Evolutionary conservation across 73 alveolate species (phyloP).

Genomic region (Uronychia binucleata): DNA sequence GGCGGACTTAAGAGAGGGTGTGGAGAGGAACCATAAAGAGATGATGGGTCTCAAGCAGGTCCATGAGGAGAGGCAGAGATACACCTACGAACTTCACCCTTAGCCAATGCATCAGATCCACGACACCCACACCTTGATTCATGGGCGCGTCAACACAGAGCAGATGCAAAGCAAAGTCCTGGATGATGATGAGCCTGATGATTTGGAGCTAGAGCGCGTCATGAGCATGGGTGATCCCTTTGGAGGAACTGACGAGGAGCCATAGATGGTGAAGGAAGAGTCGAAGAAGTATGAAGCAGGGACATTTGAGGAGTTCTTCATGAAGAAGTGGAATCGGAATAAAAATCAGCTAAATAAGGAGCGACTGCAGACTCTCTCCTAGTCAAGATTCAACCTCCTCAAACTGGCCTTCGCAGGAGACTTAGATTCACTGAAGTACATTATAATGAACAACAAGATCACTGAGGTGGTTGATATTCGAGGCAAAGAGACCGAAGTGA

Average conservation of each 20-base stretch:
- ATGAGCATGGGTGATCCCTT: neutral
- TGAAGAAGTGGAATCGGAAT: neutral
- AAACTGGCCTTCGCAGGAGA: neutral
- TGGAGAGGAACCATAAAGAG: neutral
- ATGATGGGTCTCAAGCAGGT: neutral
- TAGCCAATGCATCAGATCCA: no score
- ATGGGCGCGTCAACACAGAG: neutral
- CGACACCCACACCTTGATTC: neutral
- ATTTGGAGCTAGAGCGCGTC: neutral
- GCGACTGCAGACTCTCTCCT: neutral
- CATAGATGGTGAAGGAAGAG: neutral
- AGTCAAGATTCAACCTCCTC: neutral
- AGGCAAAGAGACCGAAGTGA: neutral
- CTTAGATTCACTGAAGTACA: neutral
- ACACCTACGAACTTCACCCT: no score
- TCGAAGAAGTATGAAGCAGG: neutral
- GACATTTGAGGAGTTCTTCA: neutral
- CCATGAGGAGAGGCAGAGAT: no score
- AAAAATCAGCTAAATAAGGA: no score
- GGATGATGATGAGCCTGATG: neutral
- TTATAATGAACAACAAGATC: neutral
- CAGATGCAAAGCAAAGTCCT: neutral
- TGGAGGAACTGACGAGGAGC: neutral
- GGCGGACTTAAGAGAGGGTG: neutral
- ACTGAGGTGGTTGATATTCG: neutral